Evolutionary conservation across 176 grass and related monocot species (phyloP), one percentile per base, ranked within the genome.

Genomic region (barley (Hordeum vulgare)): DNA sequence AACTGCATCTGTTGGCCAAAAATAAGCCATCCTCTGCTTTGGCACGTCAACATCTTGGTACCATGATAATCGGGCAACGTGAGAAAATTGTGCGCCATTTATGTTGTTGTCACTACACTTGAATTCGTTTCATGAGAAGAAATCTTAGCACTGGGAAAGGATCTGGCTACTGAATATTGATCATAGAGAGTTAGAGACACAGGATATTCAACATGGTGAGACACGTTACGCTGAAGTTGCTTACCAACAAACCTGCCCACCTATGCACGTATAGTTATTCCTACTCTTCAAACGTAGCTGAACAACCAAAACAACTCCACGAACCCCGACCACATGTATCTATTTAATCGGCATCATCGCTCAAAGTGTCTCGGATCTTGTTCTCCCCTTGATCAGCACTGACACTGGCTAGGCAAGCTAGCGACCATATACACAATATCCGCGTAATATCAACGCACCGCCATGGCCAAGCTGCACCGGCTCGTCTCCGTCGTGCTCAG

Each of bases 401-500:
- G 9, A 44, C 27, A 36, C 61, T 58, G 20, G 10, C 21, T 41
- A 18, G 26, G 18, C 47, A 37, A 41, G 18, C 49, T 18, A 45
- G 26, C 8, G 40, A 47, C 6, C 8, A 65, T 47, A 45, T 39
- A 8, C 2, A 74, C 31, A 12, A 17, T 36, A 40, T 2, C n/a
- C 28, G n/a, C n/a, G 9, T 8, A 64, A 11, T 15, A 51, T 20
- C 42, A 5, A 21, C 21, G 7, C 64, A 11, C 23, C 24, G 33
- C 2, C 17, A 94, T 95, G 91, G 87, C 86, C 61, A 95, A 98
- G 89, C 28, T 65, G 42, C 75, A 81, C 62, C 78, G 91, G 58
- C 20, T 85, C 13, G 18, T 88, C 82, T 44, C 74, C 57, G 1
- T 60, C 72, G 60, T 92, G 23, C 83, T 99, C 18, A 88, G 96